Evolutionary conservation across 257 asterid species (phyloP).

Genomic region (Forsythia suspensa): DNA sequence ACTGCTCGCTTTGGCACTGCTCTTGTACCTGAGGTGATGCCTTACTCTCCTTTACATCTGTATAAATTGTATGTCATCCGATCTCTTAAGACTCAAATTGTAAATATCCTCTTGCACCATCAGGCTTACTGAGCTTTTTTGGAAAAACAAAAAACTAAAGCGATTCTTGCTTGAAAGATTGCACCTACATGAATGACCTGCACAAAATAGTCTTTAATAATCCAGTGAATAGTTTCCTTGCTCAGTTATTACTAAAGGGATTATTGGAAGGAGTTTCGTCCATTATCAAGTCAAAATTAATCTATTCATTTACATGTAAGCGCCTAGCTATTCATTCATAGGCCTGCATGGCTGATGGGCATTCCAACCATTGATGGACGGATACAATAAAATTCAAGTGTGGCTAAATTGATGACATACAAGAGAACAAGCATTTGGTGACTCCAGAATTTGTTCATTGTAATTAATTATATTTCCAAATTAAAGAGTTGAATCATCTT

Average conservation of each 20-base stretch:
- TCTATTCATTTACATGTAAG: not conserved
- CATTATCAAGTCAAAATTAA: not conserved
- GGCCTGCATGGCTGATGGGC: not conserved
- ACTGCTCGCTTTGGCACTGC: slow-evolving; percentile 99
- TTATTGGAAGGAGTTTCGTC: not conserved
- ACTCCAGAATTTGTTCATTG: not conserved
- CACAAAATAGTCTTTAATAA: too few species aligned
- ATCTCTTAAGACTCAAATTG: not conserved
- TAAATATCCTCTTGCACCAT: not conserved
- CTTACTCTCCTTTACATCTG: slow-evolving; percentile 13
- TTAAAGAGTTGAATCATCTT: not conserved
- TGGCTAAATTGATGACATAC: not conserved
- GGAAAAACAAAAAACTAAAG: too few species aligned
- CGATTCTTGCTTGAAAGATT: too few species aligned
- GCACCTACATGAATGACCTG: too few species aligned
- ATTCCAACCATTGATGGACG: not conserved
- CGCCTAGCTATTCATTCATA: not conserved
- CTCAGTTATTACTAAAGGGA: not conserved
- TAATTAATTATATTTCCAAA: not conserved
- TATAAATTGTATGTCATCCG: slow-evolving; percentile 10
- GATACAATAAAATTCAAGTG: not conserved
- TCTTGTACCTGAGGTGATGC: slow-evolving; percentile 83
- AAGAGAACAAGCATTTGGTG: not conserved
- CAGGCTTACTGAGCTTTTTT: too few species aligned
- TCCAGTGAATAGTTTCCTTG: too few species aligned